Evolutionary conservation across 306 rosid species (phyloP), one percentile per base, ranked within the genome.

Genomic region (Psophocarpus tetragonolobus): DNA sequence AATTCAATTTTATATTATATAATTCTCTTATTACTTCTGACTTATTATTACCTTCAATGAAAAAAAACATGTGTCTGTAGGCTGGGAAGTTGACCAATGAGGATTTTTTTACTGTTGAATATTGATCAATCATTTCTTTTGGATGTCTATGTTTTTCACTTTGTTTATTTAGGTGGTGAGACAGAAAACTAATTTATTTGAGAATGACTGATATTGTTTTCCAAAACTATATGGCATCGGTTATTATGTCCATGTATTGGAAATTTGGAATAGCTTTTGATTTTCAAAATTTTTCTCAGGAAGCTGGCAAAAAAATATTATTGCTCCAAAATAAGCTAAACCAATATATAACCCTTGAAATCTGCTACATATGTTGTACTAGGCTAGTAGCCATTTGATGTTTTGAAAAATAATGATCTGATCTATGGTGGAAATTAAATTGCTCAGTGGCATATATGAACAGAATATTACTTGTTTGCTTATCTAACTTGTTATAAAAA

Each of bases 61-160:
- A 23, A 50, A 23, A 50, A 21, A 18, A 35, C 21, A 65, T 14
- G 54, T 53, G 66, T 23, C 45, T 5, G 23, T 66, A 8, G 73
- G 29, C 51, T 64, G 48, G 41, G 39, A 48, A 23, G 39, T 64
- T 76, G 53, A 76, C 51, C 38, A 48, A 27, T 23, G 23, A 76
- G 41, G 29, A 35, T 1, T 76, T 64, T 48, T 3, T 47, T 8
- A 47, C 44, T 27, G 10, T 44, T 62, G 41, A 44, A 9, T 24
- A 23, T 26, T 62, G 63, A 62, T 18, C 26, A 26, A 32, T 39
- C 50, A 13, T 26, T 45, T 15, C 10, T 8, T 48, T 44, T 8
- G 42, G 29, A 70, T n/a, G 29, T 30, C n/a, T 24, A 45, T 23
- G 4, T 44, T 68, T 68, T 44, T 42, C 54, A 41, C 15, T 42